Base-by-base conservation (phyloP, 176 grass and related monocot species). In the Lolium rigidum region DNA sequence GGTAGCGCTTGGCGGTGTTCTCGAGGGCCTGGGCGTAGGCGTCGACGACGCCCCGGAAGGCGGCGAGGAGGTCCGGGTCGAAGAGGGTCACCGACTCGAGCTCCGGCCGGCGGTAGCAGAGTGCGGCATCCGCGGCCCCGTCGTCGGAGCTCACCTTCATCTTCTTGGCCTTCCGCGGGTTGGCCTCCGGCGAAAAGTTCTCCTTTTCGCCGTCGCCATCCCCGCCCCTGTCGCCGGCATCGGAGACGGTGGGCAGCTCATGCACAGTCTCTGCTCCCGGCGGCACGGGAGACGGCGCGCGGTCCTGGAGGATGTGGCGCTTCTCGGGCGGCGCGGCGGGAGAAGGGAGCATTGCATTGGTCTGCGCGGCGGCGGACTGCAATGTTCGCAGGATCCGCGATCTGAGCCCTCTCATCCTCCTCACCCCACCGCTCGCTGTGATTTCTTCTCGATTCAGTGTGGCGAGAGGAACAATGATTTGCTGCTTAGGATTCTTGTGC, bases 1-100 rank as follows among this genome's bases (percentile, higher is more conserved):
- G 41, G 7, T 57, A 73, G 57, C 59, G 82, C 62, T 52, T 89
- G 76, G 63, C 28, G 14, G 82, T 12, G 41, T 86, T 84, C 52
- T 94, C 76, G 49, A 81, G 79, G 3, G 59, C 58, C 59, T 60
- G 78, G 0, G 69, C 50, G 87, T 98, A 88, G n/a, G 90, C 93
- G 77, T 84, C 82, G 74, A 95, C 84, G 52, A 89, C 96, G 81
- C 83, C 60, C 41, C 74, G 79, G 90, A 98, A 98, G 3, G 93
- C 96, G n/a, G 90, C 83, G 73, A 98, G 90, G 47, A 98, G 94
- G 80, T 91, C 93, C 8, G 96, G 96, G 24, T 98, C 96, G 84
- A 98, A 98, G 28, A 98, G 93, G 56, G 88, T 95, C 5, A 51
- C 39, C 46, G 90, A 94, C 52, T 88, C 83, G 46, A 87, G 93